Evolutionary conservation across 139 green algal species (phyloP).

Genomic region (Eudorina sp.): DNA sequence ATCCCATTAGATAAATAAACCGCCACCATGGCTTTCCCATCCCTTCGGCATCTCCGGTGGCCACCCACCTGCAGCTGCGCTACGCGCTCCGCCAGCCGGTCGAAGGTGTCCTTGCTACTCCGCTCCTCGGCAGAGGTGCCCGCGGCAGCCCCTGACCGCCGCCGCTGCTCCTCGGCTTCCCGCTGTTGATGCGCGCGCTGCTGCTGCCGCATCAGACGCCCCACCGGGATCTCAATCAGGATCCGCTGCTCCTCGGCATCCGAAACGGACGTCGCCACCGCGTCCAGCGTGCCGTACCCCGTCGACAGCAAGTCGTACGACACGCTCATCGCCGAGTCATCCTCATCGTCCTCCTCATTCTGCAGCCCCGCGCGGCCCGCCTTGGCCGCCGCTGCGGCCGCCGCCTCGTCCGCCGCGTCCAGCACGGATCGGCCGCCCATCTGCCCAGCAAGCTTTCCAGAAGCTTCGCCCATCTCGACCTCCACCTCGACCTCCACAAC

Average conservation of each 20-base stretch:
- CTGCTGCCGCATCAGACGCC: constrained; percentile 30
- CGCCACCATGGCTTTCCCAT: not conserved
- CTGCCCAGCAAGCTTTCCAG: not conserved
- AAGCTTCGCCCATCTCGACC: too few relatives aligned
- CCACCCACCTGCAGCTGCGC: constrained; percentile 34
- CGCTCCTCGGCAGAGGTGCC: not conserved
- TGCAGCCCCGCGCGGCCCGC: not conserved
- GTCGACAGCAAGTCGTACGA: constrained; percentile 38
- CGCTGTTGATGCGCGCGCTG: constrained; percentile 3
- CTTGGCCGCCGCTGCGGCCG: not conserved
- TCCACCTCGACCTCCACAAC: constrained; percentile 33
- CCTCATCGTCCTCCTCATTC: constrained; percentile 24
- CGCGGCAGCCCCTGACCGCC: not conserved
- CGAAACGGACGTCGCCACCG: constrained; percentile 13
- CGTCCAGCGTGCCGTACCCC: constrained; percentile 16
- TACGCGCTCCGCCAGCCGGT: constrained; percentile 46
- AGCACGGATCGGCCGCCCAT: not conserved
- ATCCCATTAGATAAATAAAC: not conserved
- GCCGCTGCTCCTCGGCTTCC: constrained; percentile 29
- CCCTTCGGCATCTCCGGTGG: not conserved
- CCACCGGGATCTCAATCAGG: constrained; percentile 42
- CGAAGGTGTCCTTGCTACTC: constrained; percentile 44
- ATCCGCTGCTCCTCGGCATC: constrained; percentile 44
- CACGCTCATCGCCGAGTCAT: not conserved
- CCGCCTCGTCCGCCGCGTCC: constrained; percentile 1